Evolutionary conservation across 1,284 basidiomycete genomes (phyloP), one percentile per base, ranked within the genome.

Genomic region (Irpex sp.): DNA sequence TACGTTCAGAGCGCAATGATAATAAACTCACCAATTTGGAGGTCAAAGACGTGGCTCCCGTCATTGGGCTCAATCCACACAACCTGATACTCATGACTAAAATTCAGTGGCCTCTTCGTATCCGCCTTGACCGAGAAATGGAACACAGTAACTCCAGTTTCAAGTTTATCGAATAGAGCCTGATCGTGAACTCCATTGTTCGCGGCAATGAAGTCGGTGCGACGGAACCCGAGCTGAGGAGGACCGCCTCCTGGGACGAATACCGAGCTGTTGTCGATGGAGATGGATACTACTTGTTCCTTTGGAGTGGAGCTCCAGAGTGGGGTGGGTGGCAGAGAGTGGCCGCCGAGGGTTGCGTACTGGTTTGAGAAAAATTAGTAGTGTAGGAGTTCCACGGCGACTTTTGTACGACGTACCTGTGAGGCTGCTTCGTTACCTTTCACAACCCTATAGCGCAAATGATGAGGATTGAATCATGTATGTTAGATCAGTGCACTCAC

Each of bases 21-120:
- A 31, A 37, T 11, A 35, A 39, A 55, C 76, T 39, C 61, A 84
- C 85, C 84, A 5, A 85, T 72, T 65, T 86, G 82, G 46, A 86
- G 72, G 3, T 77, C 83, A 68, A 87, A 87, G 17, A 86, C 77
- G 71, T 85, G 83, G 5, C 79, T 76, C 3, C 84, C 83, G 66
- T 87, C 85, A 58, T 70, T 77, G 3, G 84, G 82, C 70, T 87
- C 84, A 62, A 86, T 83, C 69, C 82, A 86, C n/a, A 86, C 82
- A 60, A 83, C 76, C 68, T 87, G 85, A 66, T 87, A 86, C 69
- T 88, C 86, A 65, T 87, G 85, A 11, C 68, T 78, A 61, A 77
- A 78, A 66, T 86, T 85, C 67, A 87, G 69, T 8, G 80, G 80
- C 11, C 69, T 71, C 15, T 57, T 58, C n/a, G 75, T 69, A 68